These are phyloP conservation scores for Ceriops decandra DNA, from an alignment of 345 rosid species.

Conservation along the genomic window DNA sequence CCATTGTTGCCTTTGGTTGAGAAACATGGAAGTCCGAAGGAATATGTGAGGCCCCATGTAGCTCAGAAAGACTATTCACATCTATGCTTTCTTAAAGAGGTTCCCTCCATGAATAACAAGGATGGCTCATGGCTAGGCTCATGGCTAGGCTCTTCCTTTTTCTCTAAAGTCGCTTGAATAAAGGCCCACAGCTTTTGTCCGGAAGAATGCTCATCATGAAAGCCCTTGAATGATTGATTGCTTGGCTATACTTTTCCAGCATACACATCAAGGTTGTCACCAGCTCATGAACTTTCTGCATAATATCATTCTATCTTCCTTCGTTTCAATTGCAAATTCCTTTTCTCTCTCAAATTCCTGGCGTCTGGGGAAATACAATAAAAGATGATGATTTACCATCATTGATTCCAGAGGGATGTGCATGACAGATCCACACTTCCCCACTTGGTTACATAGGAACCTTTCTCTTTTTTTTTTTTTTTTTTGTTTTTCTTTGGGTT, in stretches of 20 bases:
- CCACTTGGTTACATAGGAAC: no score
- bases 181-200: conserved; percentile 37
- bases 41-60: conserved; percentile 31
- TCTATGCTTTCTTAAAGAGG: conserved; percentile 19
- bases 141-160: not conserved
- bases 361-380: no score
- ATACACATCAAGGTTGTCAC: conserved; percentile 22
- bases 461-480: no score
- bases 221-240: conserved; percentile 22
- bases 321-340: conserved; percentile 29
- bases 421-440: no score
- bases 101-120: conserved; percentile 19
- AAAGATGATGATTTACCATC: no score
- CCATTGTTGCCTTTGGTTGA: conserved; percentile 14
- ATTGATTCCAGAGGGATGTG: no score
- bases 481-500: no score
- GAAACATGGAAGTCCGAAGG: conserved; percentile 24
- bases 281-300: conserved; percentile 1
- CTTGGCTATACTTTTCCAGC: conserved; percentile 21
- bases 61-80: conserved; percentile 1
- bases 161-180: not conserved
- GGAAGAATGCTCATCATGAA: conserved; percentile 23
- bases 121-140: not conserved
- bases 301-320: conserved; percentile 3
- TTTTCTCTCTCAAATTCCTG: conserved; percentile 4